These are phyloP conservation scores for Rubia balearica DNA, from an alignment of 305 asterid species.

Conservation along the genomic window DNA sequence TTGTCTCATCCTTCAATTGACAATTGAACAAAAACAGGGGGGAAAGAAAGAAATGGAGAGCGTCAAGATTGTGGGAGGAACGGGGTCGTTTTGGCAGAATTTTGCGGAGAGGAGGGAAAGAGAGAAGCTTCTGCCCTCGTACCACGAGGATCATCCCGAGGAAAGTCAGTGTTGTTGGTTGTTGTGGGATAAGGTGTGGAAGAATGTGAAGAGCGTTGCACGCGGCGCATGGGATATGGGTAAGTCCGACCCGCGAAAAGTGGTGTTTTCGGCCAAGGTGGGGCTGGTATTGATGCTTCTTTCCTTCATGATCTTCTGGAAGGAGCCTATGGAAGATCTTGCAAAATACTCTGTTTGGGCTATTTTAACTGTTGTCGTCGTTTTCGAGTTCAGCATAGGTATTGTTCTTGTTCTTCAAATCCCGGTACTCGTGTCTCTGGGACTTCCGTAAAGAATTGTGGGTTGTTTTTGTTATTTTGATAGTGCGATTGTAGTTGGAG, in stretches of 20 bases:
- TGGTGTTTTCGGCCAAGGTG: slow-evolving; percentile 35
- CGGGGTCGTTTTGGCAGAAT: slow-evolving; percentile 28
- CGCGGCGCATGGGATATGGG: slow-evolving; percentile 32
- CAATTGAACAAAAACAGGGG: not conserved
- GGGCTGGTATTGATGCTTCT: slow-evolving; percentile 38
- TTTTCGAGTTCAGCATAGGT: slow-evolving; percentile 43
- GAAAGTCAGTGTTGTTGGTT: slow-evolving; percentile 10
- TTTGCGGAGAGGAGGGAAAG: slow-evolving; percentile 28
- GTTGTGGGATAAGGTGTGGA: slow-evolving; percentile 20
- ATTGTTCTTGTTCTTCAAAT: slow-evolving; percentile 3
- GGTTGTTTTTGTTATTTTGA: not conserved
- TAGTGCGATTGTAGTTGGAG: not conserved
- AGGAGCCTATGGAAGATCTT: slow-evolving; percentile 30
- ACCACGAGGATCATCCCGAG: slow-evolving; percentile 18
- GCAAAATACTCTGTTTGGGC: slow-evolving; percentile 34
- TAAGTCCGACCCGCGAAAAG: slow-evolving; percentile 36
- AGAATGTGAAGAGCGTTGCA: slow-evolving; percentile 18
- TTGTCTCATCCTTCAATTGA: not conserved
- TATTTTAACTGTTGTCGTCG: slow-evolving; percentile 39
- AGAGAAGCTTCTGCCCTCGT: slow-evolving; percentile 15
- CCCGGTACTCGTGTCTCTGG: not conserved
- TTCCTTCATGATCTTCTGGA: slow-evolving; percentile 31
- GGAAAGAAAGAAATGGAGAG: not conserved
- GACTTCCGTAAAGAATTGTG: not conserved
- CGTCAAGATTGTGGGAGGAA: slow-evolving; percentile 10